These are phyloP conservation scores for Exidia glandulosa DNA, from an alignment of 768 basidiomycete species.

Conservation along the genomic window DNA sequence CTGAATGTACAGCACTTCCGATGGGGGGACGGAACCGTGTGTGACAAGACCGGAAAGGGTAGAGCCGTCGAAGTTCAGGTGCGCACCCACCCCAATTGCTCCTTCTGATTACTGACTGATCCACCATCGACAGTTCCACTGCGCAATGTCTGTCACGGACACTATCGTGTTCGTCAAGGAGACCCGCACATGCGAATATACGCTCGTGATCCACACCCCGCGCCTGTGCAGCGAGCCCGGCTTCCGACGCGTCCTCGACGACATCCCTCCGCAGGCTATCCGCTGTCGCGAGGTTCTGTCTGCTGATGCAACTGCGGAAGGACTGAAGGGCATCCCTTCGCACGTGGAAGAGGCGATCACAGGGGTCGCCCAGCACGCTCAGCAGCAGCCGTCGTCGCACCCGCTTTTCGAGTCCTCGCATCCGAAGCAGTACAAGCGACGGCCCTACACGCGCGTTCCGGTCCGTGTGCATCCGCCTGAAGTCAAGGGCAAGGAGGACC, in stretches of 20 bases:
- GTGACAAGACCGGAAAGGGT: conserved; percentile 81
- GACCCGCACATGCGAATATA: conserved; percentile 87
- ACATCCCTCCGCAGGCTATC: conserved; percentile 55
- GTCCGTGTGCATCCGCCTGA: background rate
- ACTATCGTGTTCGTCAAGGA: conserved; percentile 87
- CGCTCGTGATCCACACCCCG: conserved; percentile 89
- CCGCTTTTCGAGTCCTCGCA: background rate
- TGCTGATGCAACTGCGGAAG: background rate
- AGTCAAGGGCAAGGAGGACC: background rate
- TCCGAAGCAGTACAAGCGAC: background rate
- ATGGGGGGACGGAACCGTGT: conserved; percentile 84
- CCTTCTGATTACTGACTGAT: background rate
- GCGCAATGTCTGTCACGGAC: conserved; percentile 89
- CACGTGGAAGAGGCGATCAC: background rate
- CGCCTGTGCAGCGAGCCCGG: conserved; percentile 88
- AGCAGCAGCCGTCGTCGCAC: background rate
- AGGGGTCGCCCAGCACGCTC: background rate
- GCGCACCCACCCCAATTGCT: conserved; percentile 12
- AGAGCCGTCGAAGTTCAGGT: conserved; percentile 96
- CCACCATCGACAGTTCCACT: conserved; percentile 68
- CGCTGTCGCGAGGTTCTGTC: conserved; percentile 68
- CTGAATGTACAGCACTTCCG: conserved; percentile 19
- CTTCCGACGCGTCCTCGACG: conserved; percentile 67
- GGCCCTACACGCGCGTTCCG: background rate
- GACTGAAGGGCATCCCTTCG: background rate